phyloP scores from a whole-genome alignment of 805 yeast genomes.

The Saccharomycopsis fibuligera region DNA sequence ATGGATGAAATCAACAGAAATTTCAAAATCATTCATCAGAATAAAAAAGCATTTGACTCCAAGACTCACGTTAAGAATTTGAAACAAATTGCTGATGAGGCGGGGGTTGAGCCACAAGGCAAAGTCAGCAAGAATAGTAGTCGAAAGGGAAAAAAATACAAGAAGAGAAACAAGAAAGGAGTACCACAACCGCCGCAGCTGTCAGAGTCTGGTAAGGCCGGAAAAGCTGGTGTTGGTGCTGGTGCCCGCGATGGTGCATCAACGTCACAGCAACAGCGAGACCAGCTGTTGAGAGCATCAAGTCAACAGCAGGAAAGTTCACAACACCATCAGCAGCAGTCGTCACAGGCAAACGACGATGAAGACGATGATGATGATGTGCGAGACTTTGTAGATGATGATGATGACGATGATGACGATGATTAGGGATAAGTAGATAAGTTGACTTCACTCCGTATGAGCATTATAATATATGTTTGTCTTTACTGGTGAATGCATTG shows the following conservation, averaged over 20 bases:
- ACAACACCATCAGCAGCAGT: not conserved
- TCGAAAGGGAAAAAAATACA: conserved; percentile 10
- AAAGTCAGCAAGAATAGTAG: not conserved
- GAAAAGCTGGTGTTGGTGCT: too few relatives aligned
- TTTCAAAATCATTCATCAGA: conserved; percentile 13
- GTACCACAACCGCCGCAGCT: not conserved
- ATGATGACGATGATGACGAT: conserved; percentile 13
- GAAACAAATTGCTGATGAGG: conserved; percentile 6
- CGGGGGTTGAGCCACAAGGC: not conserved
- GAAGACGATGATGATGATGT: conserved; percentile 13
- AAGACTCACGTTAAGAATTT: conserved; percentile 8
- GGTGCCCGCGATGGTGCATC: too few relatives aligned
- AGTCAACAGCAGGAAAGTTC: not conserved
- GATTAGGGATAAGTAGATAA: not conserved
- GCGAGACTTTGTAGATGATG: conserved; percentile 2
- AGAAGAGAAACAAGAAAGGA: conserved; percentile 12
- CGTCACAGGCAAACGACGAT: conserved; percentile 1
- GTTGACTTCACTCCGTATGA: not conserved
- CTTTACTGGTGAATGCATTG: too few relatives aligned
- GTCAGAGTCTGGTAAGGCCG: too few relatives aligned
- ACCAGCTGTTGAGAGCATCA: not conserved
- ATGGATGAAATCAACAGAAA: conserved; percentile 18
- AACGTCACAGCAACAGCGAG: not conserved
- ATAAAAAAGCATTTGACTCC: conserved; percentile 17
- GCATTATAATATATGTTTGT: not conserved